A percentile compares a stretch with the other conserved stretches of the same genome.
These are phyloP conservation scores for Forsythia viridissima DNA, from an alignment of 257 asterid species.

Conservation along the genomic window DNA sequence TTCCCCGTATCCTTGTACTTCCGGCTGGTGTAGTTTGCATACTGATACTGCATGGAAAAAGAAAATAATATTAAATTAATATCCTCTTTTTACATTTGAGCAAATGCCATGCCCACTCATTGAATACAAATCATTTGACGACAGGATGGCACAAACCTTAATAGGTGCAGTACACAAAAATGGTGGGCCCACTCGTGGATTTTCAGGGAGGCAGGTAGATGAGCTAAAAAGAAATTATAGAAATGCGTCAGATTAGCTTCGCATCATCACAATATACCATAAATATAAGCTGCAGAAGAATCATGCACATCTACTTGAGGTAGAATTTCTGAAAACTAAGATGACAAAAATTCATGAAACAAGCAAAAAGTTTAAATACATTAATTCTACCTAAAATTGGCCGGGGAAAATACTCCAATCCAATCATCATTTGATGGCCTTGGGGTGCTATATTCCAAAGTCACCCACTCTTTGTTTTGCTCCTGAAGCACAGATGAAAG, in stretches of 20 bases:
- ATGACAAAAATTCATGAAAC: neutral
- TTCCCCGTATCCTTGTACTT: constrained; percentile 63
- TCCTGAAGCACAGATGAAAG: constrained; percentile 34
- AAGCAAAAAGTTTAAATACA: neutral
- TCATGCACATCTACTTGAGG: neutral
- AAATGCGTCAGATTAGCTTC: constrained; percentile 13
- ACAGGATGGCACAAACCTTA: constrained; percentile 52
- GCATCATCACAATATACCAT: neutral
- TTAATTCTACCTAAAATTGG: constrained; percentile 68
- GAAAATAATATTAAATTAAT: constrained; percentile 2
- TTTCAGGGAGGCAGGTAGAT: constrained; percentile 69
- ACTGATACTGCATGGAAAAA: constrained; percentile 69
- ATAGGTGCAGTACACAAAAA: constrained; percentile 83
- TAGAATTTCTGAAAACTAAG: neutral
- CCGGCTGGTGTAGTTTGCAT: constrained; percentile 66
- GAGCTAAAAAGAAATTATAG: constrained; percentile 48
- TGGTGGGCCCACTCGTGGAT: constrained; percentile 64
- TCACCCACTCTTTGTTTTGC: constrained; percentile 66
- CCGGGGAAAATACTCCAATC: constrained; percentile 97
- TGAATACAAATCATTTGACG: neutral
- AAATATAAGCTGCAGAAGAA: neutral
- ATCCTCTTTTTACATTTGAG: constrained; percentile 11
- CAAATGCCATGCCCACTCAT: neutral
- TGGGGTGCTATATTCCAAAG: constrained; percentile 50
- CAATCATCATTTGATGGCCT: constrained; percentile 75